Percentiles rank a stretch among this genome's conserved stretches.
These are phyloP conservation scores for Xylariales sp. DNA, from an alignment of 2,329 filamentous ascomycete species.

Conservation along the genomic window DNA sequence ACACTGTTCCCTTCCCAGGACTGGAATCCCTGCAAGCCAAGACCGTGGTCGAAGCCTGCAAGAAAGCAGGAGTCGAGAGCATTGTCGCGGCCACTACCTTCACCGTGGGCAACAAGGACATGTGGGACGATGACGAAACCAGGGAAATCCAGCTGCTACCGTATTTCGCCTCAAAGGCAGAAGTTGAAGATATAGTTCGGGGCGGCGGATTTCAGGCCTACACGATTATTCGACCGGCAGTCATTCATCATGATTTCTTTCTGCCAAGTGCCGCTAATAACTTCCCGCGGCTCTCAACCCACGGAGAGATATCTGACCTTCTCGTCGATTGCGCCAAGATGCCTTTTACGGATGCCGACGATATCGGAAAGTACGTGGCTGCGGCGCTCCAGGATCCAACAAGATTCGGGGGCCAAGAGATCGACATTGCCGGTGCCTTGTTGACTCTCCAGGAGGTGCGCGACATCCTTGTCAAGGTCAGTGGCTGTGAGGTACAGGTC, in stretches of 20 bases:
- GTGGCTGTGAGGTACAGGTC: slow-evolving; percentile 20
- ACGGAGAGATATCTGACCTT: slow-evolving; percentile 22
- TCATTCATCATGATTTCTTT: slow-evolving; percentile 24
- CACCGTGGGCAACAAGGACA: slow-evolving; percentile 8
- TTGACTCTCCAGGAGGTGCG: slow-evolving; percentile 24
- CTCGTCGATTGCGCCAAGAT: slow-evolving; percentile 16
- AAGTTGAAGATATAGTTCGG: slow-evolving; percentile 28
- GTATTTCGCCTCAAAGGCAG: slow-evolving; percentile 33
- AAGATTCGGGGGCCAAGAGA: slow-evolving; percentile 24
- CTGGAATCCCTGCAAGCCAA: slow-evolving; percentile 24
- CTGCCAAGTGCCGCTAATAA: slow-evolving; percentile 16
- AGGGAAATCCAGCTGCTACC: slow-evolving; percentile 11
- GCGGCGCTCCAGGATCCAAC: slow-evolving; percentile 24
- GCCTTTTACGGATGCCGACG: slow-evolving; percentile 22
- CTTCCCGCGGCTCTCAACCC: slow-evolving; percentile 21
- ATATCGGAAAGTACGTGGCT: slow-evolving; percentile 27
- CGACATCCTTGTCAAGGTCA: slow-evolving; percentile 22
- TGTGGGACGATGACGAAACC: slow-evolving; percentile 18
- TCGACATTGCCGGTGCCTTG: slow-evolving; percentile 23
- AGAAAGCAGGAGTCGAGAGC: slow-evolving; percentile 24
- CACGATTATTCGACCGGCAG: slow-evolving; percentile 27
- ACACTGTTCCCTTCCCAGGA: slow-evolving; percentile 15
- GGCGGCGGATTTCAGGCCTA: slow-evolving; percentile 21
- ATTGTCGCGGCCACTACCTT: slow-evolving; percentile 22
- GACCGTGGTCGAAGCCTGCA: slow-evolving; percentile 24